phyloP scores from a whole-genome alignment of 768 basidiomycete genomes.

The Leccinum truebloodii region DNA sequence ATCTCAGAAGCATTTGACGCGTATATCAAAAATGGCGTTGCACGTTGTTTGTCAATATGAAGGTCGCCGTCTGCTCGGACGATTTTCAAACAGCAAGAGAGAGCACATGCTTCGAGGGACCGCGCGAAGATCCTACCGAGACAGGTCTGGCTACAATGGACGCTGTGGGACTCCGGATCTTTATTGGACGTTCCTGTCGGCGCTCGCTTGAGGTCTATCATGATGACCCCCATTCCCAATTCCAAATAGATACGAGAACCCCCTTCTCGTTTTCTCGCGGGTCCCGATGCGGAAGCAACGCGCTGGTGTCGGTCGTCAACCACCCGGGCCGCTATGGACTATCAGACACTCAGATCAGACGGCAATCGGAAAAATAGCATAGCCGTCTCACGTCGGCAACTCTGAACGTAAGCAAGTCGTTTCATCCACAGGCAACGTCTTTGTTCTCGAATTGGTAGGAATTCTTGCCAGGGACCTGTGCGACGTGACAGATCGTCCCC shows the following conservation, averaged over 20 bases:
- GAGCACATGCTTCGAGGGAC: not conserved
- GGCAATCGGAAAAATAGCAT: not conserved
- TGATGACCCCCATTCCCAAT: not conserved
- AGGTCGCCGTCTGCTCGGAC: not conserved
- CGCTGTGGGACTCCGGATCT: not conserved
- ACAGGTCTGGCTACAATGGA: not conserved
- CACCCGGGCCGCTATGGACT: not conserved
- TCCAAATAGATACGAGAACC: not conserved
- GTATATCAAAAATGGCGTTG: not conserved
- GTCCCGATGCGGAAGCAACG: not conserved
- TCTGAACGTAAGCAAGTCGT: not conserved
- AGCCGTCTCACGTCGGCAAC: not conserved
- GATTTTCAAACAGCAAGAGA: not conserved
- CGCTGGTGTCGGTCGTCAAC: not conserved
- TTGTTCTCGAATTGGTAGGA: not conserved
- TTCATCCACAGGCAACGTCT: not conserved
- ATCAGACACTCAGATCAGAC: not conserved
- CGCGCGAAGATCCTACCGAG: not conserved
- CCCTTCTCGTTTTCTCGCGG: not conserved
- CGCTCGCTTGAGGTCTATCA: not conserved
- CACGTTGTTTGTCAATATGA: not conserved
- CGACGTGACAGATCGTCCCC: not conserved
- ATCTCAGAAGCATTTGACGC: not conserved
- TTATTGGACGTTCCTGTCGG: not conserved
- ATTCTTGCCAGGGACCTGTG: not conserved